Conservation (phyloP, 2,329 filamentous ascomycete species). For the Fusarium multiceps region DNA sequence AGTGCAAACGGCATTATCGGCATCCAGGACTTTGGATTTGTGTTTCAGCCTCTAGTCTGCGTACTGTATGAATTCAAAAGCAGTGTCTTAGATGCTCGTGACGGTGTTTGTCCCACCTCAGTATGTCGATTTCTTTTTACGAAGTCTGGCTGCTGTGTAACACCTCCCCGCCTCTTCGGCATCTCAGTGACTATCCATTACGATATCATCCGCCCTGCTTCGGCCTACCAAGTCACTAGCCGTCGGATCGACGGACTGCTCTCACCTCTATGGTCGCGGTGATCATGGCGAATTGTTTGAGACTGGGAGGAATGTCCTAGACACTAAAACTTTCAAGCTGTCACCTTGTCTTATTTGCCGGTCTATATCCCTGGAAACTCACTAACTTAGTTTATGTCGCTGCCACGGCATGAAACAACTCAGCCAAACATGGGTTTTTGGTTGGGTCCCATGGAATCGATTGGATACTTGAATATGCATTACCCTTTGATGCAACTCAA, state of each 20-base stretch:
- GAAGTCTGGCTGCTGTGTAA: slow-evolving; percentile 17
- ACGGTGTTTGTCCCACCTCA: slow-evolving; percentile 16
- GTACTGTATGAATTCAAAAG: neutral
- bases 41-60: slow-evolving; percentile 21
- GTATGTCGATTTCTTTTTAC: slow-evolving; percentile 4
- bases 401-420: slow-evolving; percentile 33
- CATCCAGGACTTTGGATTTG: slow-evolving; percentile 7
- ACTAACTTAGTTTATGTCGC: slow-evolving; percentile 16
- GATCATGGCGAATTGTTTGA: slow-evolving; percentile 16
- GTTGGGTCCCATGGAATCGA: slow-evolving; percentile 2
- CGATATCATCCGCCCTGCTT: slow-evolving; percentile 13
- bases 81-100: slow-evolving; percentile 32
- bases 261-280: neutral
- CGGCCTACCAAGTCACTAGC: slow-evolving; percentile 12
- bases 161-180: slow-evolving; percentile 8
- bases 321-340: slow-evolving; percentile 5
- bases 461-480: slow-evolving; percentile 16
- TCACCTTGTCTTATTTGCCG: slow-evolving; percentile 1
- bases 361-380: slow-evolving; percentile 1
- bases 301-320: slow-evolving; percentile 9
- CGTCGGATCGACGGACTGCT: slow-evolving; percentile 25
- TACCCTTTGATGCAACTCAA: slow-evolving; percentile 16
- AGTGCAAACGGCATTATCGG: slow-evolving; percentile 10
- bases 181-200: slow-evolving; percentile 11
- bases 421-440: slow-evolving; percentile 23